A percentile compares a stretch with the other conserved stretches of the same genome.
phyloP scores from a whole-genome alignment of 306 rosid species.

The Casuarina glauca region DNA sequence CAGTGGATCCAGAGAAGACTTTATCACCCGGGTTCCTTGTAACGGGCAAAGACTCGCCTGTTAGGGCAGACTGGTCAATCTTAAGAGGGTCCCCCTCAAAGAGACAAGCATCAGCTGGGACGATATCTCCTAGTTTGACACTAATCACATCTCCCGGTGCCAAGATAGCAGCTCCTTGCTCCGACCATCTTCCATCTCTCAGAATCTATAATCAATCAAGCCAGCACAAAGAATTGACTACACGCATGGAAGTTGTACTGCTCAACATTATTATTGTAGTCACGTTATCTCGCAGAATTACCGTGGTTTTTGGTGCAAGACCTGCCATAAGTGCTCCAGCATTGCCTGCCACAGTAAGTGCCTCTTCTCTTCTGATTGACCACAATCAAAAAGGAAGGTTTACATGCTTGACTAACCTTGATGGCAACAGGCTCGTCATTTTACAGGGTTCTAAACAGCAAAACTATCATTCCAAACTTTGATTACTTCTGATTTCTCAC shows the following conservation, averaged over 20 bases:
- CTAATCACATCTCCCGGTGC: constrained; percentile 89
- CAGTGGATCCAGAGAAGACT: constrained; percentile 89
- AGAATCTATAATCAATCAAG: constrained; percentile 44
- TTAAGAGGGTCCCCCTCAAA: constrained; percentile 78
- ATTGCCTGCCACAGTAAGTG: constrained; percentile 50
- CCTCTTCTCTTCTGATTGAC: neutral
- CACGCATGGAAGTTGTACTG: neutral
- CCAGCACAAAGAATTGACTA: neutral
- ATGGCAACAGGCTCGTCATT: neutral
- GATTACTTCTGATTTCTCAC: neutral
- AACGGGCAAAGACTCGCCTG: constrained; percentile 83
- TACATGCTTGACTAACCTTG: neutral
- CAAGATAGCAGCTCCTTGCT: constrained; percentile 72
- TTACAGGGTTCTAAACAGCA: neutral
- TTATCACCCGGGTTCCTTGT: constrained; percentile 58
- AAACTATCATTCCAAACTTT: neutral
- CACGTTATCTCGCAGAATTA: constrained; percentile 1
- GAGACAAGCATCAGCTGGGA: constrained; percentile 92
- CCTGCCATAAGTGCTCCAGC: constrained; percentile 97
- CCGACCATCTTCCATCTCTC: constrained; percentile 87
- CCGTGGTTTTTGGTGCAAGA: constrained; percentile 94
- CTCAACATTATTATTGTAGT: neutral
- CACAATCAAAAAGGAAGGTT: neutral
- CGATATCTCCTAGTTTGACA: constrained; percentile 78
- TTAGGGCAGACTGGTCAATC: constrained; percentile 89